phyloP scores from a whole-genome alignment of 2,329 filamentous ascomycete genomes.

The Lojkania enalia region DNA sequence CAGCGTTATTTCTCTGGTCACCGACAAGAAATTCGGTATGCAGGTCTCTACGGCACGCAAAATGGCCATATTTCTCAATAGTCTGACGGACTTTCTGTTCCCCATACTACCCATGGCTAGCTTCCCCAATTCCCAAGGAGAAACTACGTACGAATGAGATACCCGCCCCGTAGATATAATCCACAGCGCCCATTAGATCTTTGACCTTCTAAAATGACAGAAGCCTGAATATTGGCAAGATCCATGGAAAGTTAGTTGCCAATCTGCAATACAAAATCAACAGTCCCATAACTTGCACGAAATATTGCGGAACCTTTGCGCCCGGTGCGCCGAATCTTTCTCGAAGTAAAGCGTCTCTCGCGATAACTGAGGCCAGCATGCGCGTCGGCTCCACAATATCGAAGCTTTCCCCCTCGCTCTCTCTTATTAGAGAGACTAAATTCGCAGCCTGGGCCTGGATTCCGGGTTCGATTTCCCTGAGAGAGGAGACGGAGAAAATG shows the following conservation, averaged over 20 bases:
- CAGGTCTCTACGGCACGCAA: conserved; percentile 1
- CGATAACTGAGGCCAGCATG: conserved; percentile 5
- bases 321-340: conserved; percentile 3
- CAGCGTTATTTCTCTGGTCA: conserved; percentile 5
- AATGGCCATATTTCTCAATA: conserved; percentile 4
- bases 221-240: not conserved
- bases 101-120: too few species aligned
- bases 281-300: conserved; percentile 1
- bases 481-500: not conserved
- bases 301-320: conserved; percentile 1
- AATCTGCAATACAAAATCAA: not conserved
- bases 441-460: conserved; percentile 1
- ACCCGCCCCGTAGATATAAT: conserved; percentile 9
- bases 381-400: conserved; percentile 1
- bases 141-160: conserved; percentile 2
- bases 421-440: not conserved
- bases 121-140: too few species aligned
- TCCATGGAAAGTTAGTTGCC: not conserved
- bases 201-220: not conserved
- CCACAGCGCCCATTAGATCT: conserved; percentile 1
- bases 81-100: too few species aligned
- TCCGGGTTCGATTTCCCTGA: conserved; percentile 2
- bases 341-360: conserved; percentile 2
- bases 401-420: not conserved
- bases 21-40: conserved; percentile 3